A percentile compares a stretch with the other conserved stretches of the same genome.
Conservation (phyloP, 2,329 filamentous ascomycete genomes). For the Ophiocordyceps camponoti-saundersi region DNA sequence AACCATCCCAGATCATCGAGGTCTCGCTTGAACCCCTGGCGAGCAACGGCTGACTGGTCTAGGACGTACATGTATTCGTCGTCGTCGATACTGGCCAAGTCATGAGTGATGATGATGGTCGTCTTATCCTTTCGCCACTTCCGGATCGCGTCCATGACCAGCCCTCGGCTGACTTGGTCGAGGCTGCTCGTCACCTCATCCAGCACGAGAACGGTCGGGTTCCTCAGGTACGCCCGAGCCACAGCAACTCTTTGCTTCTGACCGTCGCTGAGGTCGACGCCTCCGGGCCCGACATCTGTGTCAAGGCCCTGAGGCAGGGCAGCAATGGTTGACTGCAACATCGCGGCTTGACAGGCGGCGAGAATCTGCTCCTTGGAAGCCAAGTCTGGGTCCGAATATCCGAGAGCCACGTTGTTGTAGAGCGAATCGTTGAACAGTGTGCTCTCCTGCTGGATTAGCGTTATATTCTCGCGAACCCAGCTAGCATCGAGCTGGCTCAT, state of each 20-base stretch:
- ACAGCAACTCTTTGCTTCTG: slow-evolving; percentile 71
- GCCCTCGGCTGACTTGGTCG: slow-evolving; percentile 50
- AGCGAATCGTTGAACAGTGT: slow-evolving; percentile 70
- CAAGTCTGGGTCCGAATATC: slow-evolving; percentile 29
- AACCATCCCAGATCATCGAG: not conserved
- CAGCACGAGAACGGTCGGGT: slow-evolving; percentile 67
- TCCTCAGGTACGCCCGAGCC: slow-evolving; percentile 58
- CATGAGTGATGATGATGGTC: slow-evolving; percentile 86
- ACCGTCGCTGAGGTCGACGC: slow-evolving; percentile 61
- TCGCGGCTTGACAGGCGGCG: slow-evolving; percentile 46
- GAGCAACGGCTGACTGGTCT: slow-evolving; percentile 48
- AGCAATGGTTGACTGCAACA: slow-evolving; percentile 50
- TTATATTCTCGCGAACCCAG: slow-evolving; percentile 67
- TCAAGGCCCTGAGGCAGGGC: slow-evolving; percentile 53
- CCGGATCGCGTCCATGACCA: slow-evolving; percentile 60
- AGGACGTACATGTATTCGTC: slow-evolving; percentile 70
- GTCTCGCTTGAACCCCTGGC: slow-evolving; percentile 34
- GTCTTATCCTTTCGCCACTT: slow-evolving; percentile 67
- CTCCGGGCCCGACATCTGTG: slow-evolving; percentile 54
- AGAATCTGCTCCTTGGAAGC: slow-evolving; percentile 39
- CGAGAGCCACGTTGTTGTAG: slow-evolving; percentile 62
- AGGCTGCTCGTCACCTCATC: slow-evolving; percentile 82
- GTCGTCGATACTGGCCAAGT: slow-evolving; percentile 56
- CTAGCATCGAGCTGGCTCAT: slow-evolving; percentile 43
- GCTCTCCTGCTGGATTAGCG: slow-evolving; percentile 67